These are phyloP conservation scores for Phytophthora pseudosyringae DNA, from an alignment of 352 stramenopile species.

Conservation along the genomic window DNA sequence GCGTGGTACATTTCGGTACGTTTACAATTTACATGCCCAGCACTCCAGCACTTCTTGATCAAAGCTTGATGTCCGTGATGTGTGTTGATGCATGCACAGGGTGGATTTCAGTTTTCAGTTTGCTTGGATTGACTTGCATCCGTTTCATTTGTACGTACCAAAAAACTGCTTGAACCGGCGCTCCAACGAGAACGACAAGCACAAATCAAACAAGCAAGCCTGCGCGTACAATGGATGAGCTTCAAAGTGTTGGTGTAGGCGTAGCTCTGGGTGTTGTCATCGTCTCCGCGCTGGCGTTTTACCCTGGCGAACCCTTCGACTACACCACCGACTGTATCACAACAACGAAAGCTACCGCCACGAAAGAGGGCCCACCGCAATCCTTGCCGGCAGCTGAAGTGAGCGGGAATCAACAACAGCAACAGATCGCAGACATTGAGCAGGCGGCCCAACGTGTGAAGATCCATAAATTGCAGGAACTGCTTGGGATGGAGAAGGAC, in stretches of 20 bases:
- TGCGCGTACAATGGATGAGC: slow-evolving; percentile 43
- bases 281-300: slow-evolving; percentile 47
- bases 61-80: not conserved
- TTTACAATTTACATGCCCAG: too few relatives aligned
- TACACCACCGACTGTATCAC: slow-evolving; percentile 30
- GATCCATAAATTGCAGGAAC: slow-evolving; percentile 61
- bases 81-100: slow-evolving; percentile 4
- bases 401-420: not conserved
- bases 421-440: slow-evolving; percentile 40
- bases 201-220: not conserved
- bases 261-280: slow-evolving; percentile 51
- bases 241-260: slow-evolving; percentile 50
- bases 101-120: slow-evolving; percentile 34
- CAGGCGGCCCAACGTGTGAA: slow-evolving; percentile 41
- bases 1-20: slow-evolving; percentile 29
- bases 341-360: not conserved
- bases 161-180: slow-evolving; percentile 15
- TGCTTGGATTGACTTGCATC: slow-evolving; percentile 17
- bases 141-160: not conserved
- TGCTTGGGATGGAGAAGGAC: slow-evolving; percentile 58
- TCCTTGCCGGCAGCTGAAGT: not conserved
- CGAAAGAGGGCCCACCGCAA: not conserved
- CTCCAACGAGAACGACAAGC: not conserved
- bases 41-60: not conserved
- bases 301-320: slow-evolving; percentile 70